Evolutionary conservation across 2,329 filamentous ascomycete species (phyloP).

Genomic region (Xylaria sp.): DNA sequence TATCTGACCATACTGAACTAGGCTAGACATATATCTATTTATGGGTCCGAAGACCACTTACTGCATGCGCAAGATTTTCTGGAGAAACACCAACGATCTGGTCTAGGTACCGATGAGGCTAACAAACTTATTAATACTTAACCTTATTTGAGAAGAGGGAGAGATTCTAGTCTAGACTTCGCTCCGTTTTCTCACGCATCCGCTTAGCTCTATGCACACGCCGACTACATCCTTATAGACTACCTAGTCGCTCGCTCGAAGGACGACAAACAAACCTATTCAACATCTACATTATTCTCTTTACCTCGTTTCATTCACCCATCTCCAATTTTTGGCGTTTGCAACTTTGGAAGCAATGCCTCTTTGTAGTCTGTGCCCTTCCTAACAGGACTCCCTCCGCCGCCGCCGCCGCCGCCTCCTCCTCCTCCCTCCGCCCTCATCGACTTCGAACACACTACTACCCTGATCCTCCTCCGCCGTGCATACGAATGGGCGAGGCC

Average conservation of each 20-base stretch:
- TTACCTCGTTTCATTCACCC: background rate
- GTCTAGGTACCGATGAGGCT: too few species aligned
- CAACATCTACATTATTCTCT: background rate
- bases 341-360: slow-evolving; percentile 36
- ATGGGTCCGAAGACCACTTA: too few species aligned
- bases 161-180: too few species aligned
- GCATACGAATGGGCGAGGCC: background rate
- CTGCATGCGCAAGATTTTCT: too few species aligned
- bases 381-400: slow-evolving; percentile 28
- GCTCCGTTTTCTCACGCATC: too few species aligned
- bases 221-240: too few species aligned
- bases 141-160: too few species aligned
- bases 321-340: slow-evolving; percentile 7
- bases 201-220: too few species aligned
- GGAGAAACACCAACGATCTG: too few species aligned
- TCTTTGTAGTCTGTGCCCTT: slow-evolving; percentile 33
- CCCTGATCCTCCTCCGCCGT: background rate
- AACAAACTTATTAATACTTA: too few species aligned
- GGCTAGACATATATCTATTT: too few species aligned
- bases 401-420: background rate
- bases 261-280: background rate
- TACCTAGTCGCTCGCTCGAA: background rate
- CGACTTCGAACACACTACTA: background rate
- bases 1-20: too few species aligned
- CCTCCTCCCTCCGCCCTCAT: background rate